Evolutionary conservation across 768 basidiomycete species (phyloP).

Genomic region (Lepiota brunneoincarnata): DNA sequence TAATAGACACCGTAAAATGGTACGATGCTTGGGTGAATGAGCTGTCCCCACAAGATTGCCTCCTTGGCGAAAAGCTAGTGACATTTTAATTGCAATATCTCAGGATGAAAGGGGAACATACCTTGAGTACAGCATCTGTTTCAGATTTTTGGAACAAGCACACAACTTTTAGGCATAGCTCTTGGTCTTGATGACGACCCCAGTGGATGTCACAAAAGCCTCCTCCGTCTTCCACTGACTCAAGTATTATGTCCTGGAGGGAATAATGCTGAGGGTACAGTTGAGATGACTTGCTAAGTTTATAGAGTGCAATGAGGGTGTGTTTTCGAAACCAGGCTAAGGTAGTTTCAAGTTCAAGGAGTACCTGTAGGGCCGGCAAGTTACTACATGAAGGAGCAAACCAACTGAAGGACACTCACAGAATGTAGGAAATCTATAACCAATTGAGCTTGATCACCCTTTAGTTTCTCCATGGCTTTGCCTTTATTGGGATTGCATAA

Average conservation of each 20-base stretch:
- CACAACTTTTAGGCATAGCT: constrained; percentile 25
- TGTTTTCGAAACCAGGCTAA: not conserved
- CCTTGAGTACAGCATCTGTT: constrained; percentile 17
- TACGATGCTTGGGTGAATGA: not conserved
- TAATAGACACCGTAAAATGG: constrained; percentile 12
- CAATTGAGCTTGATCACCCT: constrained; percentile 4
- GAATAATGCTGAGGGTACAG: constrained; percentile 26
- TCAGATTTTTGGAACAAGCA: constrained; percentile 20
- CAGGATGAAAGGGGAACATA: constrained; percentile 19
- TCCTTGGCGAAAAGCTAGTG: not conserved
- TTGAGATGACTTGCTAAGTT: constrained; percentile 22
- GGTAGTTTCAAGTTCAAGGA: no score
- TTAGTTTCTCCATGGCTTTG: not conserved
- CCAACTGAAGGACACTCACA: constrained; percentile 1
- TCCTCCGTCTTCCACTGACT: constrained; percentile 17
- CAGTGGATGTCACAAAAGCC: constrained; percentile 28
- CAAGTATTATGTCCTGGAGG: constrained; percentile 14
- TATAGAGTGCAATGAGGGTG: not conserved
- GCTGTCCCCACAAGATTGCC: constrained; percentile 5
- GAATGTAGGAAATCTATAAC: constrained; percentile 14
- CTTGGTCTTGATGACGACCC: constrained; percentile 15
- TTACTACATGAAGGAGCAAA: no score
- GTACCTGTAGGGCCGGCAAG: no score
- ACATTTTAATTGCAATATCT: no score
- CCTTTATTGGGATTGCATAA: no score